Conservation (phyloP, 768 basidiomycete genomes). For the Auriscalpium microsporum region DNA sequence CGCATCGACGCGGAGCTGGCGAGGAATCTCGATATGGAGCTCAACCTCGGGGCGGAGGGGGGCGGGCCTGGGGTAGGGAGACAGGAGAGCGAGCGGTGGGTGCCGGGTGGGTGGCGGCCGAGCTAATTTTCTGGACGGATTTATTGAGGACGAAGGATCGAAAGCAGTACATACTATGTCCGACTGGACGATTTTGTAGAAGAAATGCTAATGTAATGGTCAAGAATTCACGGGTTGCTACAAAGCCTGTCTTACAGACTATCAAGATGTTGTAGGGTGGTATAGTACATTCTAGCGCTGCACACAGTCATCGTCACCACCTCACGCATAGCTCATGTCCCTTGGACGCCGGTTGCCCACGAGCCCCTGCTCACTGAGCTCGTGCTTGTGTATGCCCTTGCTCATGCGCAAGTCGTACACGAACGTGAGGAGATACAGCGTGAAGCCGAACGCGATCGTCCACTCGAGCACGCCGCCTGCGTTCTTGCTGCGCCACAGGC, state of each 20-base stretch:
- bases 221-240: too few species aligned
- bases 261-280: background rate
- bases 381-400: constrained; percentile 42
- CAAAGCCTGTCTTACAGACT: background rate
- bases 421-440: constrained; percentile 67
- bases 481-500: constrained; percentile 35
- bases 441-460: constrained; percentile 64
- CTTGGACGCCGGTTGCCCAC: background rate
- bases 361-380: constrained; percentile 30
- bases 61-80: background rate
- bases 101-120: too few species aligned
- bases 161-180: too few species aligned
- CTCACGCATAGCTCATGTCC: background rate
- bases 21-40: constrained; percentile 12
- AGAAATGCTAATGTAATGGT: too few species aligned
- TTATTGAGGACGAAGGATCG: too few species aligned
- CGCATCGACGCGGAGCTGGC: constrained; percentile 13
- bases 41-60: constrained; percentile 1
- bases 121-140: too few species aligned
- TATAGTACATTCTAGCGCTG: background rate
- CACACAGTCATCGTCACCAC: background rate
- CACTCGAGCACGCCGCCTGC: constrained; percentile 68
- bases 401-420: constrained; percentile 60
- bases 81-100: too few species aligned
- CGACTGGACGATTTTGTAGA: too few species aligned